Conservation (phyloP, 106 monocot species). For the Chionographis japonica region DNA sequence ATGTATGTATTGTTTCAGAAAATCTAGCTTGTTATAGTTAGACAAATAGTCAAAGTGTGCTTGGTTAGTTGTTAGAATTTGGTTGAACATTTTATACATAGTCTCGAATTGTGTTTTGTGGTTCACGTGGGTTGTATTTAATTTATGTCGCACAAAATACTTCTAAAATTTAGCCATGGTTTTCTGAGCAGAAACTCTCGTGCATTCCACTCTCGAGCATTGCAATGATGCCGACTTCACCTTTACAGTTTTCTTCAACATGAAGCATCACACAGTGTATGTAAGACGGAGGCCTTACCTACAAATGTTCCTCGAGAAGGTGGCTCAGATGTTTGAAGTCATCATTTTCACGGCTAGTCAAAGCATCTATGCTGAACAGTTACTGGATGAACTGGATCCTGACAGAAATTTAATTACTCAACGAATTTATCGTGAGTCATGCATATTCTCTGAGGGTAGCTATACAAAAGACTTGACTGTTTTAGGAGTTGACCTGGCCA, state of each 20-base stretch:
- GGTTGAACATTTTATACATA: no score
- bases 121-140: background rate
- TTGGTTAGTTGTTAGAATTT: no score
- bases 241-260: constrained; percentile 71
- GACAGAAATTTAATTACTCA: constrained; percentile 53
- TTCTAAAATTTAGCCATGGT: background rate
- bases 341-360: constrained; percentile 96
- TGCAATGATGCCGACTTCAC: constrained; percentile 79
- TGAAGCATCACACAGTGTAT: constrained; percentile 79
- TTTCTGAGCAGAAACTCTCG: constrained; percentile 76
- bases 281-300: constrained; percentile 76
- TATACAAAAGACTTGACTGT: constrained; percentile 81
- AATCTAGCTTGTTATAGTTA: no score
- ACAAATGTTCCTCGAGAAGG: constrained; percentile 72
- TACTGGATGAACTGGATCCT: constrained; percentile 83
- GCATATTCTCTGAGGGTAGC: constrained; percentile 78
- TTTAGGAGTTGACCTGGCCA: constrained; percentile 70
- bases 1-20: no score
- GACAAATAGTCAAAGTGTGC: no score
- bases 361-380: constrained; percentile 79
- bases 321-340: constrained; percentile 74
- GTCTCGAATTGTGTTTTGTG: no score
- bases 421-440: constrained; percentile 84
- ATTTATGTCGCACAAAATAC: background rate
- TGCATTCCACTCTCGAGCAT: constrained; percentile 76